A percentile compares a stretch with the other conserved stretches of the same genome.
Conservation (phyloP, 352 stramenopile species). For the Thraustotheca clavata region DNA sequence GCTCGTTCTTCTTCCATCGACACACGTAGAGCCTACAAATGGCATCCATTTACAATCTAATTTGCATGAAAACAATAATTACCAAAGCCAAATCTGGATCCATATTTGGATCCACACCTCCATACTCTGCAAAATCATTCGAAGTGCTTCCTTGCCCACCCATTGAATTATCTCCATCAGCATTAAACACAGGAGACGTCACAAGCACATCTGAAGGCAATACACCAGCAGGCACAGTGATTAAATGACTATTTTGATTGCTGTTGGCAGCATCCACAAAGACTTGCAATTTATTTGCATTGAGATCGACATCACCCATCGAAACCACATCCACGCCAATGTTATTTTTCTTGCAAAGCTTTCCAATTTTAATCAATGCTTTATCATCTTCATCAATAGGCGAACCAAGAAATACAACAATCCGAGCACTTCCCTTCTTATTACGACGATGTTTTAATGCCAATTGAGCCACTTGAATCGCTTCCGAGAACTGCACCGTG, state of each 20-base stretch:
- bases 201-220: slow-evolving; percentile 97
- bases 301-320: slow-evolving; percentile 93
- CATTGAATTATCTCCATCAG: slow-evolving; percentile 62
- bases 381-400: slow-evolving; percentile 89
- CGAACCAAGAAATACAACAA: slow-evolving; percentile 97
- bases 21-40: slow-evolving; percentile 81
- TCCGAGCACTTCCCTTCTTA: slow-evolving; percentile 93
- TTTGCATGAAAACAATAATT: slow-evolving; percentile 2
- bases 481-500: slow-evolving; percentile 90
- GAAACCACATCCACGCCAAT: slow-evolving; percentile 97
- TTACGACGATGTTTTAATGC: slow-evolving; percentile 98
- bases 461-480: slow-evolving; percentile 94
- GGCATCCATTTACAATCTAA: slow-evolving; percentile 2
- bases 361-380: slow-evolving; percentile 91
- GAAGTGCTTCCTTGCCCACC: slow-evolving; percentile 29
- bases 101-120: slow-evolving; percentile 96
- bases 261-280: slow-evolving; percentile 92
- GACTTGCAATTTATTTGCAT: slow-evolving; percentile 79
- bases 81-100: slow-evolving; percentile 98
- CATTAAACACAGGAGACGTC: slow-evolving; percentile 90
- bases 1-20: slow-evolving; percentile 98
- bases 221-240: slow-evolving; percentile 94
- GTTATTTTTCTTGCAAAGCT: slow-evolving; percentile 99
- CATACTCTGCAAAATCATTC: slow-evolving; percentile 90
- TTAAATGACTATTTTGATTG: slow-evolving; percentile 91